Percentiles rank a stretch among this genome's conserved stretches.
These are phyloP conservation scores for Pharnaceum exiguum DNA, from an alignment of 148 eudicot species.

Conservation along the genomic window DNA sequence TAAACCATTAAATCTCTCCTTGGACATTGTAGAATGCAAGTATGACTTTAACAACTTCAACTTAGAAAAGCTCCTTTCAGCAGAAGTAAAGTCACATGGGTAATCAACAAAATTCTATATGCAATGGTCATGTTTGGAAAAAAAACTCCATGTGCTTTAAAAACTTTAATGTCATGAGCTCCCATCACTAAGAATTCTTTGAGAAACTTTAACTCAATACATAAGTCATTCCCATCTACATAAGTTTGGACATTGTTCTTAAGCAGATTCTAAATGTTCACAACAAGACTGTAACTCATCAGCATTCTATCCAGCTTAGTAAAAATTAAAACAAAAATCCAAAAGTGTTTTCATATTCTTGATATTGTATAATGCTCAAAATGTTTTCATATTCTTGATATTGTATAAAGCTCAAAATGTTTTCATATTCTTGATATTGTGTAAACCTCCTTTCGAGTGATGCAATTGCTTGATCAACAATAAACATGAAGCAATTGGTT, in stretches of 20 bases:
- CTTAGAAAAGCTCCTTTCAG: conserved; percentile 17
- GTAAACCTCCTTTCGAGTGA: conserved; percentile 21
- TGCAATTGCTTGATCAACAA: conserved; percentile 23
- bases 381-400: too few species aligned
- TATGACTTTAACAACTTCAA: conserved; percentile 22
- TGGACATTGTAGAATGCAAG: conserved; percentile 15
- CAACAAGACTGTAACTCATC: conserved; percentile 12
- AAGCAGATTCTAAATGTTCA: conserved; percentile 11
- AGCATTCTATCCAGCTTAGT: conserved; percentile 7
- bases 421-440: too few species aligned
- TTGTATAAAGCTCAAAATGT: too few species aligned
- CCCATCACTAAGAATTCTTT: background rate
- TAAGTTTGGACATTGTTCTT: conserved; percentile 11
- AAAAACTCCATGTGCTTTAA: conserved; percentile 11
- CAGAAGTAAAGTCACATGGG: conserved; percentile 22
- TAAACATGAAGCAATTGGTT: conserved; percentile 5
- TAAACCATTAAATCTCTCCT: conserved; percentile 20
- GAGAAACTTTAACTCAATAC: conserved; percentile 5
- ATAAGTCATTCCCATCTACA: conserved; percentile 23
- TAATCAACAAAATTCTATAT: conserved; percentile 24
- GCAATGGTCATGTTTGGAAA: conserved; percentile 25
- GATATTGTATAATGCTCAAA: too few species aligned
- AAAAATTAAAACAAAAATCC: conserved; percentile 16
- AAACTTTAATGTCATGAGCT: conserved; percentile 15
- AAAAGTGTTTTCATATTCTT: conserved; percentile 14